phyloP scores from a whole-genome alignment of 2,329 filamentous ascomycete species.

The Aspergillus sp. region DNA sequence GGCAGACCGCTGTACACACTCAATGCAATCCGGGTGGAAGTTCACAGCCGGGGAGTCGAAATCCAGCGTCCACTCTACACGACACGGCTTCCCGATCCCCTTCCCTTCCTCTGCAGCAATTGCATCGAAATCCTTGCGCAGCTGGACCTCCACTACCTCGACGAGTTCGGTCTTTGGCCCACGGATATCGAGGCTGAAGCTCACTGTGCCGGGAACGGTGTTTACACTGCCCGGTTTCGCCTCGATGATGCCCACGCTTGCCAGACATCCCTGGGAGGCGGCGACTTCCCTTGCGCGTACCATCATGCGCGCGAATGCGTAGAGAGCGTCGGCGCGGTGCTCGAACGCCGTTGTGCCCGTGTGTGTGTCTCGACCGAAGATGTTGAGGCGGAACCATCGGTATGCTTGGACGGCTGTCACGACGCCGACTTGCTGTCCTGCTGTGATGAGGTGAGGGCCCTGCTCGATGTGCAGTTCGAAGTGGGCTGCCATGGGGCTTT shows the following conservation, averaged over 20 bases:
- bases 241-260: constrained; percentile 68
- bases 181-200: constrained; percentile 68
- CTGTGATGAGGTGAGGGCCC: constrained; percentile 69
- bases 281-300: constrained; percentile 65
- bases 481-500: constrained; percentile 69
- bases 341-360: constrained; percentile 72
- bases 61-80: constrained; percentile 61
- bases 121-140: constrained; percentile 58
- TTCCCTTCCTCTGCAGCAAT: constrained; percentile 61
- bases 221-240: constrained; percentile 69
- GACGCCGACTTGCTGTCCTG: constrained; percentile 64
- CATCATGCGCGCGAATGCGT: constrained; percentile 68
- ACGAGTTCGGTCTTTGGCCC: constrained; percentile 58
- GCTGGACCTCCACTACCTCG: constrained; percentile 55
- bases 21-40: constrained; percentile 68
- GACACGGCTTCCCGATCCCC: constrained; percentile 52
- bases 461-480: constrained; percentile 88
- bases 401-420: constrained; percentile 75
- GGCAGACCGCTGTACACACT: constrained; percentile 62
- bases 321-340: constrained; percentile 66
- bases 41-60: constrained; percentile 60
- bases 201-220: constrained; percentile 68
- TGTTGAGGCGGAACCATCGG: constrained; percentile 68
- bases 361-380: constrained; percentile 68
- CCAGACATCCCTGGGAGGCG: constrained; percentile 59